Conservation (phyloP, 371 early-diverging fungal species). For the Mortierella polycephala region DNA sequence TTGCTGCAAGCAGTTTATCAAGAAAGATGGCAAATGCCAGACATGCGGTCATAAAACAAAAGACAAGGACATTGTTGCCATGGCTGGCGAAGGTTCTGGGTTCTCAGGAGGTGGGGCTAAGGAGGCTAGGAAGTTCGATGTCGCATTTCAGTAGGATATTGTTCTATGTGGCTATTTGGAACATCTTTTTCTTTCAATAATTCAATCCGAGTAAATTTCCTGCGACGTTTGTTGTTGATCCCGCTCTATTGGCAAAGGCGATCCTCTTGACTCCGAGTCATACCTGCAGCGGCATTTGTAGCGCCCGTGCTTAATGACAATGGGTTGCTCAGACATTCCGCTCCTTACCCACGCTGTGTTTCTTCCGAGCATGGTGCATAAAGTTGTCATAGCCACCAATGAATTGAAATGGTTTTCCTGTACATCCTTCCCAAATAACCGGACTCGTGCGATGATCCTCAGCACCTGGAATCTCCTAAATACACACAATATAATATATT, state of each 20-base stretch:
- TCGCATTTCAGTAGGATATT: constrained; percentile 79
- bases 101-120: constrained; percentile 84
- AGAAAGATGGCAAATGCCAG: constrained; percentile 77
- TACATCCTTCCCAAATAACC: constrained; percentile 49
- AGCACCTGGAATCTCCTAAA: constrained; percentile 43
- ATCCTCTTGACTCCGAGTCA: too few relatives aligned
- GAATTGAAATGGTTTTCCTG: constrained; percentile 35
- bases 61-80: constrained; percentile 76
- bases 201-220: too few relatives aligned
- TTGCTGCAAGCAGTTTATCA: constrained; percentile 85
- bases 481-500: not conserved
- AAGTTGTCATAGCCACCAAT: constrained; percentile 52
- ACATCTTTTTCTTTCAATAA: too few relatives aligned
- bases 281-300: too few relatives aligned
- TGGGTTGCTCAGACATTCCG: constrained; percentile 19
- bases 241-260: too few relatives aligned
- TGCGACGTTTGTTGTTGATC: too few relatives aligned
- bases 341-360: constrained; percentile 26
- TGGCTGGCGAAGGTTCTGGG: constrained; percentile 89
- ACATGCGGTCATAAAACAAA: constrained; percentile 81
- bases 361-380: constrained; percentile 21
- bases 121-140: constrained; percentile 78
- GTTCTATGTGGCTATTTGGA: not conserved
- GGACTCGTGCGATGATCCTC: constrained; percentile 51
- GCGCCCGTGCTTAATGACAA: too few relatives aligned